Base-by-base conservation (phyloP, 257 asterid species). In the Catharanthus roseus region DNA sequence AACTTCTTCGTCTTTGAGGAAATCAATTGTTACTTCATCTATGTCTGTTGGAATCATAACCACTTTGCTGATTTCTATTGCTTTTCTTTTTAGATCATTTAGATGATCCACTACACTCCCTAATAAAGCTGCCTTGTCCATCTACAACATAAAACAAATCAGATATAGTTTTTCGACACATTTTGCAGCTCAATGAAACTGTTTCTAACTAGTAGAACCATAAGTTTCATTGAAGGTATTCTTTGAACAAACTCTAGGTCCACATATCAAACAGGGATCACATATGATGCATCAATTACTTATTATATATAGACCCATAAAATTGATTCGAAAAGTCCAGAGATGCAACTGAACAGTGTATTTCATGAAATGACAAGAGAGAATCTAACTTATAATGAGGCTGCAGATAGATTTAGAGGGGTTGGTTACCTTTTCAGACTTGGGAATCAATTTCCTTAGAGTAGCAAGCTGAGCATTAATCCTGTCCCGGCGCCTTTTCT, bases 41-140 rank as follows among this genome's bases (percentile, higher is more conserved):
- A 47, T 78, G 38, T 89, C 96, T 0, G 86, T 78, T 33, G 98
- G 98, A 67, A 89, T 77, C 56, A 81, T 79, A 11, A 78, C 65
- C 51, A 65, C 34, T 69, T 87, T 78, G 84, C 83, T 72, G 36
- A 75, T 77, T 78, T 91, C 96, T 44, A 67, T 77, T 7, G 90
- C 88, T 76, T 72, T 79, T 63, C 70, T 78, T 69, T 85, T 86
- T 65, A 88, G 85, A 31, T 89, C 96, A 77, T 80, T 89, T 28
- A 93, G 85, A 28, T 82, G 96, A 7, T 87, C 89, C 65, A 93
- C 96, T 68, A 83, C 99, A 7, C 93, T 90, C 29, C 86, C 88
- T 72, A 93, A 47, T 51, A 93, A 80, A 38, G 95, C 91, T 33
- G 99, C 99, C 85, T 93, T 93, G 82, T 91, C 99, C 99, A 93